Percentiles rank a stretch among this genome's conserved stretches.
Evolutionary conservation across 1,284 basidiomycete species (phyloP).

Genomic region (Coniferiporia sulphurascens): DNA sequence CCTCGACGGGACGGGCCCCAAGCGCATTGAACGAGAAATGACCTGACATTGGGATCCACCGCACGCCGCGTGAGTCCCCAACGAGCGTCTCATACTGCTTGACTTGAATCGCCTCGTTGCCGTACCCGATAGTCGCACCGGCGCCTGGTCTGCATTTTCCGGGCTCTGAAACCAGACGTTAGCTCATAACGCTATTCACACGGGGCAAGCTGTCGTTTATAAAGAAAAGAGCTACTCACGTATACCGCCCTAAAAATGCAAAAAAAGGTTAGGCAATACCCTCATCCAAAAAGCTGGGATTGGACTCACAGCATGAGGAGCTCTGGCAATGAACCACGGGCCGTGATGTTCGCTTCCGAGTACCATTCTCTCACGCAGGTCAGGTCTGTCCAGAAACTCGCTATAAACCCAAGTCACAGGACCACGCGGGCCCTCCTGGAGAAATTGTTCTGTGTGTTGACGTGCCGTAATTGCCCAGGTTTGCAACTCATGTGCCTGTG

Average conservation of each 20-base stretch:
- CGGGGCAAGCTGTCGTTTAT: not conserved
- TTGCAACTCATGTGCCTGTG: conserved; percentile 42
- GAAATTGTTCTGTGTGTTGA: conserved; percentile 45
- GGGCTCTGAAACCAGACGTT: conserved; percentile 5
- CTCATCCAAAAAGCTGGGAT: not conserved
- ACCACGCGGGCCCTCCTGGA: conserved; percentile 37
- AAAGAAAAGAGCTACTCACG: conserved; percentile 11
- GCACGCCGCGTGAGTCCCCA: conserved; percentile 52
- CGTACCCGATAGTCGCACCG: conserved; percentile 11
- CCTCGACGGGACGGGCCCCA: conserved; percentile 54
- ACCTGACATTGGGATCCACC: conserved; percentile 51
- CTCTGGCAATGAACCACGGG: conserved; percentile 1
- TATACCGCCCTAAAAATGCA: conserved; percentile 41
- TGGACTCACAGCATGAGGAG: not conserved
- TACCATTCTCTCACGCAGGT: not conserved
- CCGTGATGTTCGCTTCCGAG: not conserved
- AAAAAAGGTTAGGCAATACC: not conserved
- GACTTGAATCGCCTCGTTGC: conserved; percentile 18
- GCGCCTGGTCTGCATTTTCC: conserved; percentile 15
- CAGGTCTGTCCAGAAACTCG: not conserved
- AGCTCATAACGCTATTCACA: too few relatives aligned
- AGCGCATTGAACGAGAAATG: conserved; percentile 35
- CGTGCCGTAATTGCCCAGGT: conserved; percentile 58
- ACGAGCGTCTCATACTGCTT: conserved; percentile 44
- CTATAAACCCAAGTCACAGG: conserved; percentile 49